A percentile compares a stretch with the other conserved stretches of the same genome.
These are phyloP conservation scores for Blepharisma stoltei DNA, from an alignment of 73 alveolate species.

Conservation along the genomic window DNA sequence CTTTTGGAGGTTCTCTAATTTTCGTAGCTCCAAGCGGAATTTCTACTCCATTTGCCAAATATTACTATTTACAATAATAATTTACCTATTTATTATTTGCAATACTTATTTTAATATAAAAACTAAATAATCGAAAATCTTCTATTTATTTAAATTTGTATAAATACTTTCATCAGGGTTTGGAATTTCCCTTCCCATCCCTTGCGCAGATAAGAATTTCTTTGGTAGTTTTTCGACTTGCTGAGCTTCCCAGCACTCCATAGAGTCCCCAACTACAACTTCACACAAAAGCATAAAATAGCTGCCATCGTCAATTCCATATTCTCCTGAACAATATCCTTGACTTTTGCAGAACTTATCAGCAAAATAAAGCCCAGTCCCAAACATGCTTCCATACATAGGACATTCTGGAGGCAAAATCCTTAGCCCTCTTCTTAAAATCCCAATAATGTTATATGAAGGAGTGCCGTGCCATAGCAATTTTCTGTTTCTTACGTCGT, in stretches of 20 bases:
- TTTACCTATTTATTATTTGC: too few species aligned
- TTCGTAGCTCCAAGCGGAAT: neutral
- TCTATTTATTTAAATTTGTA: too few species aligned
- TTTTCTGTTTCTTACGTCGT: constrained; percentile 72
- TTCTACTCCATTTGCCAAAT: neutral
- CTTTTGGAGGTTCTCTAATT: neutral
- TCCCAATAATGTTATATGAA: constrained; percentile 78
- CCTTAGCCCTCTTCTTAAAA: constrained; percentile 78
- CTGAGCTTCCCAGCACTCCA: constrained; percentile 45
- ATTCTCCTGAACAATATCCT: constrained; percentile 55
- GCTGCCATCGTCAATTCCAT: constrained; percentile 40
- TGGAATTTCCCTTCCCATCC: neutral
- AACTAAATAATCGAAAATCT: too few species aligned
- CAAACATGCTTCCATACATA: constrained; percentile 89
- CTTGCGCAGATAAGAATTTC: neutral
- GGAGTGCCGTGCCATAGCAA: constrained; percentile 83
- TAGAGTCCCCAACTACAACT: constrained; percentile 79
- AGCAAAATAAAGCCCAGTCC: constrained; percentile 97
- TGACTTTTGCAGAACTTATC: constrained; percentile 85
- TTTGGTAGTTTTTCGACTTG: constrained; percentile 61
- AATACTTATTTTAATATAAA: too few species aligned
- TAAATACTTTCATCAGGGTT: neutral
- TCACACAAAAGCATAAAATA: constrained; percentile 79
- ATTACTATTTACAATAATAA: too few species aligned
- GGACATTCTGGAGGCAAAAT: constrained; percentile 94